Percentiles rank a stretch among this genome's conserved stretches.
These are phyloP conservation scores for Peronosclerospora sorghi DNA, from an alignment of 352 stramenopile genomes.

Conservation along the genomic window DNA sequence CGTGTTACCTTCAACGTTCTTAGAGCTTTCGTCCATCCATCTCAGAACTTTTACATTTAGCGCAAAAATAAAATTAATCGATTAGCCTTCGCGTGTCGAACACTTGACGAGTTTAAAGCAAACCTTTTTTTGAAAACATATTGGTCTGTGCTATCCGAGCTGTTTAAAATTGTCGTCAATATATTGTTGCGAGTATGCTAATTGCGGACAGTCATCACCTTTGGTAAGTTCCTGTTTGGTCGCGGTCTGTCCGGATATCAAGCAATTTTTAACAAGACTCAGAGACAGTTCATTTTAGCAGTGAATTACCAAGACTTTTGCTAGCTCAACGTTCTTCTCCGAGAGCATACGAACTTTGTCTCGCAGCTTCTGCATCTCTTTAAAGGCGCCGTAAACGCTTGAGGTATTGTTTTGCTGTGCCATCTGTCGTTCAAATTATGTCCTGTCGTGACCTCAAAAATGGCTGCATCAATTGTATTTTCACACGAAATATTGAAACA, in stretches of 20 bases:
- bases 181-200: background rate
- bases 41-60: conserved; percentile 11
- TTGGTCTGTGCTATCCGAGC: conserved; percentile 15
- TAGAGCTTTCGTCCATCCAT: conserved; percentile 20
- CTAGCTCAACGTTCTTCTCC: conserved; percentile 50
- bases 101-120: background rate
- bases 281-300: background rate
- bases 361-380: conserved; percentile 49
- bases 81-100: background rate
- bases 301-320: conserved; percentile 43
- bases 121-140: conserved; percentile 26
- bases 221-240: conserved; percentile 41
- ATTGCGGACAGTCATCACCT: conserved; percentile 12
- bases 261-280: background rate
- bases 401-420: conserved; percentile 20
- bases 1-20: conserved; percentile 8
- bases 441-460: no score
- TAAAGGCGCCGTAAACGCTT: conserved; percentile 47
- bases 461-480: no score
- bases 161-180: conserved; percentile 3
- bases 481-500: no score
- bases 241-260: conserved; percentile 26
- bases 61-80: background rate
- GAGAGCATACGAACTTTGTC: conserved; percentile 28
- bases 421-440: conserved; percentile 9